Base-by-base conservation (phyloP, 331 rosid species). In the Acacia pycnantha region DNA sequence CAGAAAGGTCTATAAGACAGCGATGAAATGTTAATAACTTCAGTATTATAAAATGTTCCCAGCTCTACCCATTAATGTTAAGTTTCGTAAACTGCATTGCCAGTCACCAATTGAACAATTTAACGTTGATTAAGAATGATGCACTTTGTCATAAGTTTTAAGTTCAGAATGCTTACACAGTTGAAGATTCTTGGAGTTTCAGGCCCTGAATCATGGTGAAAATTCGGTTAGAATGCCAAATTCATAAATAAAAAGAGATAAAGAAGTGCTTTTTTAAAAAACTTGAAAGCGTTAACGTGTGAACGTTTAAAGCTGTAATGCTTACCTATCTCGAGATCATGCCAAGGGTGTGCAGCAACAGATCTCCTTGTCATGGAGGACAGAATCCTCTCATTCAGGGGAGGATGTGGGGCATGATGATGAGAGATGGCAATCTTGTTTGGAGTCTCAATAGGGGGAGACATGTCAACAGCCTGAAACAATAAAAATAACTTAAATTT, bases 281-380 rank as follows among this genome's bases (percentile, higher is more conserved):
- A 44, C 50, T 78, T 44, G 33, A 11, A 53, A 35, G 54, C 21
- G 76, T 26, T 8, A 53, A 48, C 7, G 50, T 6, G 44, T 58
- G 27, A n/a, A 8, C 41, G 15, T 15, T 31, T 79, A 59, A n/a
- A 37, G 15, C 14, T 26, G 79, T 29, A 50, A 33, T n/a, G 70
- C 75, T 77, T 85, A 92, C 98, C 98, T 48, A 95, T 95, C 91
- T 95, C 99, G 73, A 95, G 98, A 90, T 95, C 99, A 84, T 95
- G 99, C 99, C 99, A 95, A 19, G 99, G 99, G 83, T 95, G 99
- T 10, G 99, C 99, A 83, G 99, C 99, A 43, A 87, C 94, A 65
- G 98, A 92, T 77, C 98, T 92, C 86, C 99, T 88, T 33, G 97
- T 88, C 97, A 95, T 79, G 73, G 99, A 95, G 16, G 99, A 95